Base-by-base conservation (phyloP, 371 early-diverging fungal genomes). In the Mucor piriformis region DNA sequence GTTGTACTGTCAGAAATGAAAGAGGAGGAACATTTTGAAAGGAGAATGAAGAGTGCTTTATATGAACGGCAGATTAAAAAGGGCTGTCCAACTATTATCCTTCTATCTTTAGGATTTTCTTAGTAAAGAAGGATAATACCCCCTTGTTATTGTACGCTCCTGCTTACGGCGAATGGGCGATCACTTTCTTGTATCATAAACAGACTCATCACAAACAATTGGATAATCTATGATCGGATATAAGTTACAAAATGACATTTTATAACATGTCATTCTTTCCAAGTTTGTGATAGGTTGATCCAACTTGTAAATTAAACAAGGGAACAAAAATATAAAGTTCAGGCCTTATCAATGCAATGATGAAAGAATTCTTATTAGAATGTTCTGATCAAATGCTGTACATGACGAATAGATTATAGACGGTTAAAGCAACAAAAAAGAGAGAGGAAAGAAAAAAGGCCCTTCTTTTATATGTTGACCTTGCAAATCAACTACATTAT, bases 81-180 rank as follows among this genome's bases (percentile, higher is more conserved):
- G n/a, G n/a, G n/a, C n/a, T n/a, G 18, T 16, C 42, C 42, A 42
- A 42, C 42, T 42, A 42, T n/a, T n/a, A 18, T 18, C 18, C n/a
- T 18, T 16, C 42, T 42, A 18, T 42, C 18, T 8, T 29, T 29
- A 29, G 4, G 29, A 6, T 29, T 29, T 6, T 29, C 29, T 4
- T 6, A 8, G 29, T 29, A 29, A 8, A 29, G 8, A 29, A 29
- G 8, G 8, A 42, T 18, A 42, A 42, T 8, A 18, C 42, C 18
- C 42, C 42, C 18, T 40, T 40, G 13, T 15, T 42, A 18, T 18
- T 42, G 8, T 18, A 5, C 8, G 18, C 42, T 42, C 42, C 42
- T 42, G 42, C 42, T 42, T 42, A 42, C 42, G 42, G 42, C 42
- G 42, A 42, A 42, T 18, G 42, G 42, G 42, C 42, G 42, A 42